A percentile compares a stretch with the other conserved stretches of the same genome.
These are phyloP conservation scores for Syzygium syzygioides DNA, from an alignment of 441 rosid genomes.

Conservation along the genomic window DNA sequence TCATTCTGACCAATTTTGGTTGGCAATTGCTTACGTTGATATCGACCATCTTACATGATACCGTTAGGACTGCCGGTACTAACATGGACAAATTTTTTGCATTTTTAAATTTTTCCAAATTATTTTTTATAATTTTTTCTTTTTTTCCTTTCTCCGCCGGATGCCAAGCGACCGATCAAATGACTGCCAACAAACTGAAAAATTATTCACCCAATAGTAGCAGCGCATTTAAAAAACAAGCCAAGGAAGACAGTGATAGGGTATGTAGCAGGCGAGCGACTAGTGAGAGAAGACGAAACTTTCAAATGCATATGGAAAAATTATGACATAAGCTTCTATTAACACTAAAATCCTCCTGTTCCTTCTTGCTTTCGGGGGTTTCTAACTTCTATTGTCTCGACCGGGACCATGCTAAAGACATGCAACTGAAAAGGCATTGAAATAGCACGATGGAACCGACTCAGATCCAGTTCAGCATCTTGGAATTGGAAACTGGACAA, in stretches of 20 bases:
- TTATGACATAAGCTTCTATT: background rate
- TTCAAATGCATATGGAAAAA: background rate
- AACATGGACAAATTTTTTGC: background rate
- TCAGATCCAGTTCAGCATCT: background rate
- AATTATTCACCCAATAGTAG: background rate
- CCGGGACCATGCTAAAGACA: background rate
- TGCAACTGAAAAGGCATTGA: background rate
- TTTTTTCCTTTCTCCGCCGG: background rate
- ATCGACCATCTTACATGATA: fast-evolving
- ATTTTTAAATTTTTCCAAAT: background rate
- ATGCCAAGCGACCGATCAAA: background rate
- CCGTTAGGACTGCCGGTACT: fast-evolving
- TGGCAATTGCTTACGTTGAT: fast-evolving
- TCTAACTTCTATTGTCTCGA: background rate
- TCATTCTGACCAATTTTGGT: fast-evolving
- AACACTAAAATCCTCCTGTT: background rate
- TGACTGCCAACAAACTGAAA: background rate
- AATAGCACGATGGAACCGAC: too few species aligned
- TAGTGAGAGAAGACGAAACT: background rate
- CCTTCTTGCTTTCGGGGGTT: background rate
- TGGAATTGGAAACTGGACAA: fast-evolving
- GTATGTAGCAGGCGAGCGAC: background rate
- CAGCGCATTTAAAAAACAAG: background rate
- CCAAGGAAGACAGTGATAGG: background rate
- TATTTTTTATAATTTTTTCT: background rate